Evolutionary conservation across 768 basidiomycete genomes (phyloP), one percentile per base, ranked within the genome.

Genomic region (Terana coerulea): DNA sequence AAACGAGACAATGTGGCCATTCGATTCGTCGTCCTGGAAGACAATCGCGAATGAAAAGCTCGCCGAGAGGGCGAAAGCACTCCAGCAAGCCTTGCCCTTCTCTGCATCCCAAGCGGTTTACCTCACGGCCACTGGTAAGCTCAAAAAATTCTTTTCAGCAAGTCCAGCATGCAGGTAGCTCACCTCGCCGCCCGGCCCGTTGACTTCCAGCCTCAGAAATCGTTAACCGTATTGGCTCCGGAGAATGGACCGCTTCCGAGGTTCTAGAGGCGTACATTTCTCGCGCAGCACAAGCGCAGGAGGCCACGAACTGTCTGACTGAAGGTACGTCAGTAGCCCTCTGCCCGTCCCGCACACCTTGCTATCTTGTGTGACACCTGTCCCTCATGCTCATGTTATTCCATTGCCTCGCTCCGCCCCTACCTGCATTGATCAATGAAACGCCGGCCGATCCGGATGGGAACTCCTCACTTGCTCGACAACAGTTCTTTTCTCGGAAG

Each of bases 401-500:
- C 37, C 37, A 22, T 10, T 39, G 10, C 21, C 11, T 10, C 25
- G 14, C 21, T 30, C 37, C 17, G 5, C 24, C n/a, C 24, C 37
- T 17, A 15, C 24, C 40, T 42, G 17, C 12, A 22, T 14, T 21
- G 44, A 29, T n/a, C 15, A 6, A 21, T 15, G 25, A 17, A 15
- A 4, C n/a, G 26, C 42, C 33, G 29, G 21, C n/a, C 21, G 21
- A 10, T 22, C 26, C 28, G 5, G 21, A 34, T 49, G 11, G 29
- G 3, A n/a, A 10, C 39, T 17, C 5, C 25, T 17, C 8, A 28
- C 7, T 8, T 5, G 28, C 26, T 5, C 35, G 28, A n/a, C 39
- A 53, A 24, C 57, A 93, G 91, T 91, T 2, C 70, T 91, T 61
- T 86, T 92, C 61, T 71, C 72, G n/a, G 76, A 81, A 55, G 91